phyloP scores from a whole-genome alignment of 208 protist species.

The Herpetomonas samuelpessoai region DNA sequence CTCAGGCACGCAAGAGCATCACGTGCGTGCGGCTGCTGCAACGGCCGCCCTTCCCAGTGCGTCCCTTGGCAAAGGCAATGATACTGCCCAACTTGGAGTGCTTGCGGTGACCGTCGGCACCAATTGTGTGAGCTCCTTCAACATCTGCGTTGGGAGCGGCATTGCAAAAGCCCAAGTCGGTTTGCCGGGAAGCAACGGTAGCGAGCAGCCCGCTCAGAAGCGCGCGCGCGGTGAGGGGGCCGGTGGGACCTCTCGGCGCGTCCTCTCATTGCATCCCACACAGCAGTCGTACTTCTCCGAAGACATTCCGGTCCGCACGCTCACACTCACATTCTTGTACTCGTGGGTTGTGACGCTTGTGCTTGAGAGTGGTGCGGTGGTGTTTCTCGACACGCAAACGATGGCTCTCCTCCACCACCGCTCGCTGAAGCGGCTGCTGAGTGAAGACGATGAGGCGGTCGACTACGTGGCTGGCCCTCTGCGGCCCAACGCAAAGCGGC shows the following conservation, averaged over 20 bases:
- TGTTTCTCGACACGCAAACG: constrained; percentile 57
- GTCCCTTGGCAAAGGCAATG: too few species aligned
- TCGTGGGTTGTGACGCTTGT: constrained; percentile 48
- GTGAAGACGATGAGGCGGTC: constrained; percentile 11
- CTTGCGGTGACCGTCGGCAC: constrained; percentile 42
- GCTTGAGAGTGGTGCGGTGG: constrained; percentile 66
- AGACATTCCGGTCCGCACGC: constrained; percentile 51
- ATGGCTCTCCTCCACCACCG: constrained; percentile 52
- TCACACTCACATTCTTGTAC: constrained; percentile 45
- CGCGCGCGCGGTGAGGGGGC: too few species aligned
- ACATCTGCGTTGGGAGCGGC: constrained; percentile 12
- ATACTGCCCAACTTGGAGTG: too few species aligned
- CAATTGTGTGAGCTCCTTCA: constrained; percentile 47
- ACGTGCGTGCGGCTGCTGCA: too few species aligned
- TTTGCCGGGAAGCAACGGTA: too few species aligned
- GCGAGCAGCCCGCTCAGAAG: too few species aligned
- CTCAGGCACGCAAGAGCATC: too few species aligned
- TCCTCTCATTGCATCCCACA: too few species aligned
- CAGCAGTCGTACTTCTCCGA: constrained; percentile 47
- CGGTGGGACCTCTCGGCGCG: too few species aligned
- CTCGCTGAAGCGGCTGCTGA: constrained; percentile 20
- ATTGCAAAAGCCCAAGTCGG: too few species aligned
- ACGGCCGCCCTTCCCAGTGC: too few species aligned
- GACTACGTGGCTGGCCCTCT: neutral
- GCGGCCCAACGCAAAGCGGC: neutral